phyloP scores from a whole-genome alignment of 1,284 basidiomycete genomes.

The Apiotrichum domesticum region DNA sequence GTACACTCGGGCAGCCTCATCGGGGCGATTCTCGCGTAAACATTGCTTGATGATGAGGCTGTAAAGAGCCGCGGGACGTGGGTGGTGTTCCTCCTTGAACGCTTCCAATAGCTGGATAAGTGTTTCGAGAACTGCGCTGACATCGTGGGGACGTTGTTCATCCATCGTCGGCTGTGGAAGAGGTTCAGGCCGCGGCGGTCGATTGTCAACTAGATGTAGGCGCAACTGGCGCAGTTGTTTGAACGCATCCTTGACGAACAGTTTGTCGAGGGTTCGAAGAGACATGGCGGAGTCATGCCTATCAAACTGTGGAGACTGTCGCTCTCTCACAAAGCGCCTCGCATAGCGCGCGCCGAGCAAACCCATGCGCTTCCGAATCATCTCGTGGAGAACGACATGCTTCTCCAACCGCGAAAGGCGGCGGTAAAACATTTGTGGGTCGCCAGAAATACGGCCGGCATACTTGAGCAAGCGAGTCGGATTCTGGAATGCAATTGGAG shows the following conservation, averaged over 20 bases:
- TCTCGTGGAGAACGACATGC: slow-evolving; percentile 25
- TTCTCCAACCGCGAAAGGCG: slow-evolving; percentile 23
- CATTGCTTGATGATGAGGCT: slow-evolving; percentile 24
- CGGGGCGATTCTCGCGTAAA: slow-evolving; percentile 25
- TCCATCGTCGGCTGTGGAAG: slow-evolving; percentile 14
- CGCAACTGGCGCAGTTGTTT: too few species aligned
- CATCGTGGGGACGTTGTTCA: slow-evolving; percentile 12
- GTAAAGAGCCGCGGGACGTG: slow-evolving; percentile 30
- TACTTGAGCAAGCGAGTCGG: background rate
- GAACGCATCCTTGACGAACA: too few species aligned
- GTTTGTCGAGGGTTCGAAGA: too few species aligned
- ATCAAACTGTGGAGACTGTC: background rate
- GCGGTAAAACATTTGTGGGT: background rate
- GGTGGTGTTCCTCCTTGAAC: slow-evolving; percentile 30
- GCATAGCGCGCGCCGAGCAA: background rate
- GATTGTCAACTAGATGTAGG: too few species aligned
- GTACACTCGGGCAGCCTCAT: slow-evolving; percentile 42
- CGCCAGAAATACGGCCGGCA: background rate
- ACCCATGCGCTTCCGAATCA: slow-evolving; percentile 18
- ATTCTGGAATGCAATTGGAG: background rate
- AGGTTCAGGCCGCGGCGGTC: background rate
- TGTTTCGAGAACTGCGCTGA: background rate
- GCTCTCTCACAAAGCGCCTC: slow-evolving; percentile 4
- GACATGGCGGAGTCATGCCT: too few species aligned
- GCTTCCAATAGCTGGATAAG: slow-evolving; percentile 21